phyloP scores from a whole-genome alignment of 495 filamentous ascomycete species.

The Penicillium coprophilum region DNA sequence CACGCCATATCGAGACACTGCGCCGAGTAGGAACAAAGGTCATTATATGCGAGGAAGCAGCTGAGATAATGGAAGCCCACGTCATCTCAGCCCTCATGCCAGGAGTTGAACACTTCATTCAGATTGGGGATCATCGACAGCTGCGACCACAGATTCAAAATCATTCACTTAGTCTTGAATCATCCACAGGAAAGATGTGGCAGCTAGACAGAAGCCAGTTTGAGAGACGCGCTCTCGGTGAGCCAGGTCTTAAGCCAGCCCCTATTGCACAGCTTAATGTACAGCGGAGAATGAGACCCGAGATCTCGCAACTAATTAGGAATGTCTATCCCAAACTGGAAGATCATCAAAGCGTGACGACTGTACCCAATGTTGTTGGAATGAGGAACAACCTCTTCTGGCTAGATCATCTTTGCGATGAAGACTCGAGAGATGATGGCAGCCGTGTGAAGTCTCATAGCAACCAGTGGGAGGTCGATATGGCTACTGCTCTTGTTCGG shows the following conservation, averaged over 20 bases:
- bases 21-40: conserved; percentile 45
- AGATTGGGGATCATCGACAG: conserved; percentile 70
- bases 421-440: conserved; percentile 40
- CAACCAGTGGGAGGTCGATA: conserved; percentile 65
- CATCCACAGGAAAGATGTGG: conserved; percentile 6
- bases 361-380: conserved; percentile 59
- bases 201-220: conserved; percentile 14
- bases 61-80: conserved; percentile 68
- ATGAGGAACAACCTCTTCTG: conserved; percentile 67
- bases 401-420: conserved; percentile 62
- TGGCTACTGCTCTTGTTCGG: conserved; percentile 59
- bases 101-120: conserved; percentile 62
- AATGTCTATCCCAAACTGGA: conserved; percentile 63
- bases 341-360: conserved; percentile 48
- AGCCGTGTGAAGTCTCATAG: conserved; percentile 52
- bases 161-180: conserved; percentile 50
- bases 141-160: conserved; percentile 58
- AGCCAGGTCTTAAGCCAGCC: conserved; percentile 13
- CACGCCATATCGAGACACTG: conserved; percentile 27
- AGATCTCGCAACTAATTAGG: conserved; percentile 58
- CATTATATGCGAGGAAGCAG: conserved; percentile 69
- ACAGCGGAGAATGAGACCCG: conserved; percentile 74
- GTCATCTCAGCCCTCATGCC: conserved; percentile 62
- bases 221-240: conserved; percentile 15
- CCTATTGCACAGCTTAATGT: conserved; percentile 56